Conservation (phyloP, 768 basidiomycete genomes). For the Tricholoma bakamatsutake region DNA sequence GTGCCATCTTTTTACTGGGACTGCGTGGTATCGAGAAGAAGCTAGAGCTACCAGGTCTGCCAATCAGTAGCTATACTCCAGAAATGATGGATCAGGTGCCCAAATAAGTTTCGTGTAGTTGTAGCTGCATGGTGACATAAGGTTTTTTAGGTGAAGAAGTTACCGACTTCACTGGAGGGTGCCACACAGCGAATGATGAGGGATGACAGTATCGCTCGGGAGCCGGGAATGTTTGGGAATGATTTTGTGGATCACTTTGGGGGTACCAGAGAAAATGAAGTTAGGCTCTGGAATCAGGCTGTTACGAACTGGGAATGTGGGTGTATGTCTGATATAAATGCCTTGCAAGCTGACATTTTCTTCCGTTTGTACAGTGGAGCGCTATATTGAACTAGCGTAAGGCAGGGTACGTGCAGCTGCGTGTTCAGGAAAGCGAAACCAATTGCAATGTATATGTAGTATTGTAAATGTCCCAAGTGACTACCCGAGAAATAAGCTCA, state of each 20-base stretch:
- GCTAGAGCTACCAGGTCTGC: slow-evolving; percentile 59
- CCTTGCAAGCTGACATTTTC: slow-evolving; percentile 4
- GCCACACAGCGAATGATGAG: slow-evolving; percentile 82
- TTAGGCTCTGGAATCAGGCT: slow-evolving; percentile 79
- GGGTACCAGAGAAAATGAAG: slow-evolving; percentile 91
- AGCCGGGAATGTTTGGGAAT: slow-evolving; percentile 67
- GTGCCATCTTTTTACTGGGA: slow-evolving; percentile 84
- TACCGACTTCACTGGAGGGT: slow-evolving; percentile 73
- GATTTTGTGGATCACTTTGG: slow-evolving; percentile 93
- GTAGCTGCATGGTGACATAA: slow-evolving; percentile 11
- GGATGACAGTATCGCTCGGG: slow-evolving; percentile 73
- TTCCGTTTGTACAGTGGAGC: slow-evolving; percentile 51
- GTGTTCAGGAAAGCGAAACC: no score
- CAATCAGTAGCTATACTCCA: slow-evolving; percentile 53
- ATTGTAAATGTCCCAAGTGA: no score
- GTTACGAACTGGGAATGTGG: slow-evolving; percentile 94
- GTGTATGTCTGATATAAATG: slow-evolving; percentile 14
- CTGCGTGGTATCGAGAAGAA: slow-evolving; percentile 83
- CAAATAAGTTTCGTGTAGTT: neutral
- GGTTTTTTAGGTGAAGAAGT: slow-evolving; percentile 51
- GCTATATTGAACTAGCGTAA: slow-evolving; percentile 79
- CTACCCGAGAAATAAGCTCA: no score
- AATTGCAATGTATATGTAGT: neutral
- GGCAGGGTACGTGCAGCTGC: neutral
- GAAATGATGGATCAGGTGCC: slow-evolving; percentile 51